Conservation (phyloP, 768 basidiomycete genomes). For the Suillus fuscotomentosus region DNA sequence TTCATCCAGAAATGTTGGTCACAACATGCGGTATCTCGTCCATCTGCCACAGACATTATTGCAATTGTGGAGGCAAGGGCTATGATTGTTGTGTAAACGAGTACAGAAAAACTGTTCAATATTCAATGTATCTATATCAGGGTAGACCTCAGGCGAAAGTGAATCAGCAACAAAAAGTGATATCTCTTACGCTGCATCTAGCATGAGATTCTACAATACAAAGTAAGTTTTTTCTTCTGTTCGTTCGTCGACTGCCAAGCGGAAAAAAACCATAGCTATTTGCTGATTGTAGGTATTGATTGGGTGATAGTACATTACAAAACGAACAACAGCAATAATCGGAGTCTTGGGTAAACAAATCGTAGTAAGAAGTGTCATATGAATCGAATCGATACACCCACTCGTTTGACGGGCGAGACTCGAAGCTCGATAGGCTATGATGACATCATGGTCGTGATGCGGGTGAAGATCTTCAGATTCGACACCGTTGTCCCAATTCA, state of each 20-base stretch:
- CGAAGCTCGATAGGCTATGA: neutral
- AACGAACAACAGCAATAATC: neutral
- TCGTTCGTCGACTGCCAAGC: neutral
- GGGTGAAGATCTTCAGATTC: neutral
- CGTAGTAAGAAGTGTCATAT: neutral
- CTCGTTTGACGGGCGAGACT: neutral
- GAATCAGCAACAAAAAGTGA: no score
- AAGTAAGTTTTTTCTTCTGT: neutral
- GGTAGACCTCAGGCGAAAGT: no score
- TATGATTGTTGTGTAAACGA: no score
- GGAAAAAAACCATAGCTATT: neutral
- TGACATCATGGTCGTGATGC: neutral
- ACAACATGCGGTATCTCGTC: no score
- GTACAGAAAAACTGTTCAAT: no score
- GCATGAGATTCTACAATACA: no score
- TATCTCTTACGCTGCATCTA: no score
- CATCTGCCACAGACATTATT: no score
- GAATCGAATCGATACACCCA: neutral
- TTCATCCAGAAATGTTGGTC: no score
- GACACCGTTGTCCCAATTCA: neutral
- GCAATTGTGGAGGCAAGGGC: no score
- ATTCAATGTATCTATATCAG: no score
- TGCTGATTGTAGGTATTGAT: neutral
- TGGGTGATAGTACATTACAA: neutral
- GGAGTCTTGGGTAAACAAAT: neutral